phyloP scores from a whole-genome alignment of 768 basidiomycete species.

The Tricholoma sp. region DNA sequence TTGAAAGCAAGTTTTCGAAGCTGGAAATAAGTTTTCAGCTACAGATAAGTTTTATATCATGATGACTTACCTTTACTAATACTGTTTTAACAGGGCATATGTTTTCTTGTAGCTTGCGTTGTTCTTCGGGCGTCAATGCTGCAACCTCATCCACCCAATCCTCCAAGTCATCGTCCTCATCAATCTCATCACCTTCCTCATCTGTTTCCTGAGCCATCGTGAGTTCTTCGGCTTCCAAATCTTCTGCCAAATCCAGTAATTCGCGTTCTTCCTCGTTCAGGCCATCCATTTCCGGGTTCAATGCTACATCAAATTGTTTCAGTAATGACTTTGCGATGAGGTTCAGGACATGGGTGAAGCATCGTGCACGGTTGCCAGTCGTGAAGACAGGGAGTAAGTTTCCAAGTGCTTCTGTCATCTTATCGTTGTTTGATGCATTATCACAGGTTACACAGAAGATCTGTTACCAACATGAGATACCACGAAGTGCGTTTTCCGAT shows the following conservation, averaged over 20 bases:
- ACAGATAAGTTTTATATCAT: too few species aligned
- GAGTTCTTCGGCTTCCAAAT: background rate
- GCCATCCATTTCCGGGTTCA: background rate
- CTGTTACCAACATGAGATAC: background rate
- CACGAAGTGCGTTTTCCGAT: too few species aligned
- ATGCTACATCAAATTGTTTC: conserved; percentile 9
- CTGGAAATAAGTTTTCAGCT: too few species aligned
- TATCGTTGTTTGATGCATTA: conserved; percentile 3
- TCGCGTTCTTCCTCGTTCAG: background rate
- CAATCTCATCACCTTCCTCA: background rate
- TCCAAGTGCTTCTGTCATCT: conserved; percentile 3
- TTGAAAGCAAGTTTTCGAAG: too few species aligned
- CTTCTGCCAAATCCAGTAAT: background rate
- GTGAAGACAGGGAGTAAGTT: conserved; percentile 23
- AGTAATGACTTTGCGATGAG: conserved; percentile 5
- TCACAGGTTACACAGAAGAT: conserved; percentile 3
- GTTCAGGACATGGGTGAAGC: conserved; percentile 5
- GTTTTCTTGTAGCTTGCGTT: background rate
- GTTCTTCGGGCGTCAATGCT: conserved; percentile 22
- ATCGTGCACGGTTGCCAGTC: conserved; percentile 12
- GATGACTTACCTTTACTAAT: too few species aligned
- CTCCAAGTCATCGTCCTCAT: background rate
- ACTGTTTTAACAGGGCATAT: background rate
- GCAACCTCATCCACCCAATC: conserved; percentile 19
- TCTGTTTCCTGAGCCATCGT: background rate